A percentile compares a stretch with the other conserved stretches of the same genome.
Conservation (phyloP, 106 monocot species). For the Acorus gramineus region DNA sequence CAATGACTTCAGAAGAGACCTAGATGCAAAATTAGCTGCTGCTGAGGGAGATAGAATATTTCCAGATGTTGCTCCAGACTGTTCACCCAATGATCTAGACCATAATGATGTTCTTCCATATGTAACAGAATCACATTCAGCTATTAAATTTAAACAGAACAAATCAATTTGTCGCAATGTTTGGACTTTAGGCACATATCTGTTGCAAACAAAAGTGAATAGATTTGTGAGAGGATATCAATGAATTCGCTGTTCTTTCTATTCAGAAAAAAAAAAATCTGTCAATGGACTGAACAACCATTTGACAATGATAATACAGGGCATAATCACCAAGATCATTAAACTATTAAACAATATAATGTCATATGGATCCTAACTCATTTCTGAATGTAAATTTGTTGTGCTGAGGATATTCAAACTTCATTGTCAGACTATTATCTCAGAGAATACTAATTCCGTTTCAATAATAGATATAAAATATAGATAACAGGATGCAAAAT, state of each 20-base stretch:
- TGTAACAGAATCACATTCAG: slow-evolving; percentile 45
- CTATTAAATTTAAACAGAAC: slow-evolving; percentile 68
- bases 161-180: slow-evolving; percentile 77
- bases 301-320: neutral
- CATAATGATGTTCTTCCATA: slow-evolving; percentile 31
- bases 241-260: neutral
- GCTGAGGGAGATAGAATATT: slow-evolving; percentile 16
- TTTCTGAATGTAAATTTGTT: too few relatives aligned
- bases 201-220: slow-evolving; percentile 15
- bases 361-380: too few relatives aligned
- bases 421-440: too few relatives aligned
- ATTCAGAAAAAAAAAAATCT: slow-evolving; percentile 1
- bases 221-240: neutral
- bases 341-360: too few relatives aligned
- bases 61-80: slow-evolving; percentile 16
- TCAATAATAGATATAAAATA: neutral
- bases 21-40: slow-evolving; percentile 56
- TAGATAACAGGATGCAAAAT: neutral
- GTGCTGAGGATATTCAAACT: too few relatives aligned
- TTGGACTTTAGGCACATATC: slow-evolving; percentile 76
- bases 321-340: too few relatives aligned
- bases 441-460: too few relatives aligned
- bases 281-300: neutral
- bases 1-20: slow-evolving; percentile 79
- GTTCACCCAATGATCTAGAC: slow-evolving; percentile 27